Conservation (phyloP, 2,329 filamentous ascomycete species). For the Calcarisporium arbuscula region DNA sequence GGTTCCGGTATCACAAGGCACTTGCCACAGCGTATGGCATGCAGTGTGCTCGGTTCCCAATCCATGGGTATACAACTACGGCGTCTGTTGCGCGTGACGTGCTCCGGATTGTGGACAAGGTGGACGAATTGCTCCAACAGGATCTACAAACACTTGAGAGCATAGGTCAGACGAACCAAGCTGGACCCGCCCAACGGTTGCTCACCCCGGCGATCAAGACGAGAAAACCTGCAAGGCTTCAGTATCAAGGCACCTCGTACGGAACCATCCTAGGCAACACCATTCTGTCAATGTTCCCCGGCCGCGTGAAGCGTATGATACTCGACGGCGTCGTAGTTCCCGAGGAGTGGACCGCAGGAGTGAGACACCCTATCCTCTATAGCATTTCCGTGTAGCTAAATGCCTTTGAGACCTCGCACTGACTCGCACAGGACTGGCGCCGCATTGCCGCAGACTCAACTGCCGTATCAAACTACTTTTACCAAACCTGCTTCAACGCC, state of each 20-base stretch:
- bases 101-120: slow-evolving; percentile 7
- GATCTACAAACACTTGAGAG: neutral
- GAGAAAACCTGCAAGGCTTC: slow-evolving; percentile 19
- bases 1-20: slow-evolving; percentile 7
- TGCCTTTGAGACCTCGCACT: no score
- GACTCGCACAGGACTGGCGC: slow-evolving; percentile 16
- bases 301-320: slow-evolving; percentile 28
- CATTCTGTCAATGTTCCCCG: slow-evolving; percentile 19
- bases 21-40: slow-evolving; percentile 14
- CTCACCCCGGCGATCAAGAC: no score
- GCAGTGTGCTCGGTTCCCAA: slow-evolving; percentile 17
- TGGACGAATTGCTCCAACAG: slow-evolving; percentile 5
- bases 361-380: slow-evolving; percentile 12
- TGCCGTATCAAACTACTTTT: slow-evolving; percentile 21
- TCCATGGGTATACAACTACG: slow-evolving; percentile 18
- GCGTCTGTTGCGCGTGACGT: slow-evolving; percentile 10
- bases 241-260: slow-evolving; percentile 43
- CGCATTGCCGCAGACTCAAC: slow-evolving; percentile 26
- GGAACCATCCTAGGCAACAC: slow-evolving; percentile 17
- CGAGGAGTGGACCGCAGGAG: slow-evolving; percentile 21
- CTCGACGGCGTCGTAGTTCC: slow-evolving; percentile 25
- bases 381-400: no score
- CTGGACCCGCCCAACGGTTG: no score
- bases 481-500: slow-evolving; percentile 22
- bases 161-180: neutral